Percentiles rank a stretch among this genome's conserved stretches.
phyloP scores from a whole-genome alignment of 2,329 filamentous ascomycete species.

The Fusarium camptoceras region DNA sequence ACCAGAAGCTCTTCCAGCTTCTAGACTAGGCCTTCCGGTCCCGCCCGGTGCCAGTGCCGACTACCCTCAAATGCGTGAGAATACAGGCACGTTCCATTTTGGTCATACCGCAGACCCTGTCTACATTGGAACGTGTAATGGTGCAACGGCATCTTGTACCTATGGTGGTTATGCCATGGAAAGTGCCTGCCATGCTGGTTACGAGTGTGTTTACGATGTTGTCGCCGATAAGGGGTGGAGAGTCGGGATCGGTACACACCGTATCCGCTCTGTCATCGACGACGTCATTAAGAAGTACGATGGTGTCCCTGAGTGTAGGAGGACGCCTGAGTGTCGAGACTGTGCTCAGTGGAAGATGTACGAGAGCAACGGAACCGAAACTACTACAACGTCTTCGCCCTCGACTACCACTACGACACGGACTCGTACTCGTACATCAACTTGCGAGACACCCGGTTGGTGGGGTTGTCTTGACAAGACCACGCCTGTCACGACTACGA shows the following conservation, averaged over 20 bases:
- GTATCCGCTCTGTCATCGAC: slow-evolving; percentile 87
- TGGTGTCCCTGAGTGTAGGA: slow-evolving; percentile 78
- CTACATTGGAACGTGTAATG: slow-evolving; percentile 93
- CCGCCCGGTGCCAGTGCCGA: slow-evolving; percentile 82
- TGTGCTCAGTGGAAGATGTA: slow-evolving; percentile 96
- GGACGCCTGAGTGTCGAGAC: slow-evolving; percentile 85
- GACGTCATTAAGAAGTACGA: slow-evolving; percentile 90
- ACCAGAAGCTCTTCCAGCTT: slow-evolving; percentile 88
- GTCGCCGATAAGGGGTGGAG: slow-evolving; percentile 93
- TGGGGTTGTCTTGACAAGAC: slow-evolving; percentile 82
- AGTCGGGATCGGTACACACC: slow-evolving; percentile 90
- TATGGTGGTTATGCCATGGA: slow-evolving; percentile 95
- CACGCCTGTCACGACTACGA: slow-evolving; percentile 59
- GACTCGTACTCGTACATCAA: slow-evolving; percentile 83
- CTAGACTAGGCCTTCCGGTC: slow-evolving; percentile 83
- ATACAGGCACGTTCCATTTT: slow-evolving; percentile 88
- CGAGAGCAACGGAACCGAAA: slow-evolving; percentile 88
- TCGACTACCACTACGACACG: slow-evolving; percentile 65
- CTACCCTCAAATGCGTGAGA: slow-evolving; percentile 75
- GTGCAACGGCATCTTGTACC: slow-evolving; percentile 87
- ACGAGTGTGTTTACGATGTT: slow-evolving; percentile 91
- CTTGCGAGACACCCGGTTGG: slow-evolving; percentile 93
- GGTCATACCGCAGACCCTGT: slow-evolving; percentile 96
- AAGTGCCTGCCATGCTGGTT: slow-evolving; percentile 89
- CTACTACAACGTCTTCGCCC: slow-evolving; percentile 71